These are phyloP conservation scores for Paramecium primaurelia DNA, from an alignment of 73 alveolate species.

Conservation along the genomic window DNA sequence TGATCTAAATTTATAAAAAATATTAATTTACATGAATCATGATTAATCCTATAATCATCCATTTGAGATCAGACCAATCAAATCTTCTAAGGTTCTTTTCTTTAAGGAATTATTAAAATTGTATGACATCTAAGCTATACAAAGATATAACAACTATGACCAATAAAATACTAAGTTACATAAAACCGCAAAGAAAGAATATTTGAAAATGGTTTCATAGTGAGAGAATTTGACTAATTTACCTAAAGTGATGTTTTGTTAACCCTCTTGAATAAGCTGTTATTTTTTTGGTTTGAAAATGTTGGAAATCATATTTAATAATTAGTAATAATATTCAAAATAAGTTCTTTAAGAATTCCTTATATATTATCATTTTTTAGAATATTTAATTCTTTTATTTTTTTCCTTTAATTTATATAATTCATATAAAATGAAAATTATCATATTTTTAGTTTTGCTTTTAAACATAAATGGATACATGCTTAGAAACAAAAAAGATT, in stretches of 20 bases:
- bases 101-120: background rate
- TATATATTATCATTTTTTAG: background rate
- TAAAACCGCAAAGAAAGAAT: conserved; percentile 7
- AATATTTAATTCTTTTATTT: background rate
- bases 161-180: background rate
- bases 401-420: background rate
- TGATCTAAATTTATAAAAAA: background rate
- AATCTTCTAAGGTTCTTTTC: background rate
- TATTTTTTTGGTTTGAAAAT: background rate
- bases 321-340: background rate
- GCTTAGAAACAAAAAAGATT: background rate
- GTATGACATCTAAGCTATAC: background rate
- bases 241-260: background rate
- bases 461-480: background rate
- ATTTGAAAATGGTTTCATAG: conserved; percentile 46
- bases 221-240: conserved; percentile 32
- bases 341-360: background rate
- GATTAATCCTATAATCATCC: conserved; percentile 14
- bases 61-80: background rate
- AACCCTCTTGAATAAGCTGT: background rate
- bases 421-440: background rate
- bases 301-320: background rate
- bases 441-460: background rate
- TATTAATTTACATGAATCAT: background rate
- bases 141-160: background rate